These are phyloP conservation scores for Pigoraptor vietnamica DNA, from an alignment of 78 protist genomes.

Conservation along the genomic window DNA sequence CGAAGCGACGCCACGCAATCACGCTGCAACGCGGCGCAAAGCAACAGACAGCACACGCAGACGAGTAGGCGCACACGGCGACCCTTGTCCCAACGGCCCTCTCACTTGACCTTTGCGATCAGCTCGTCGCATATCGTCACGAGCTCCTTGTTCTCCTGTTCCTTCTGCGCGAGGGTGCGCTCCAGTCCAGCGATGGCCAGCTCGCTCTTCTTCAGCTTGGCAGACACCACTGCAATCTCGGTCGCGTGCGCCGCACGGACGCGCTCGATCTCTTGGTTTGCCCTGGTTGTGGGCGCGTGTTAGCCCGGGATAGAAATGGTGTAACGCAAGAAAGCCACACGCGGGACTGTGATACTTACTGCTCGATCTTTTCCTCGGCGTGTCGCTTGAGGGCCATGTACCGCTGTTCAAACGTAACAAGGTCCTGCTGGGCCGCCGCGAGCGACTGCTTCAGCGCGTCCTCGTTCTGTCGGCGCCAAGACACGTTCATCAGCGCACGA, in stretches of 20 bases:
- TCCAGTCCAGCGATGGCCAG: background rate
- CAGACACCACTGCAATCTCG: background rate
- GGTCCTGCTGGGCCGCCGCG: background rate
- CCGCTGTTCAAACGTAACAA: background rate
- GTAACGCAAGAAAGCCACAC: too few species aligned
- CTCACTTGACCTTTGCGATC: slow-evolving; percentile 1
- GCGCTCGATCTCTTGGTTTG: background rate
- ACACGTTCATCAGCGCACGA: too few species aligned
- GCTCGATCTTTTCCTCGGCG: background rate
- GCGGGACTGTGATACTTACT: background rate
- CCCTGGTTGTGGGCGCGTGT: background rate
- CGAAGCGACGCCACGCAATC: too few species aligned
- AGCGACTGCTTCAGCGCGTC: background rate
- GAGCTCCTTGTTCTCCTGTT: slow-evolving; percentile 7
- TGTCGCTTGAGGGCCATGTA: background rate
- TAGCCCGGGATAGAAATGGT: too few species aligned
- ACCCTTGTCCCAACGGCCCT: too few species aligned
- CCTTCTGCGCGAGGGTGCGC: background rate
- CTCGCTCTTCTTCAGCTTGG: slow-evolving; percentile 4
- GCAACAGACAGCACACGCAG: background rate
- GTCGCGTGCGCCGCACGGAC: background rate
- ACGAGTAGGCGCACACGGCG: background rate
- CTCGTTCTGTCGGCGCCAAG: too few species aligned
- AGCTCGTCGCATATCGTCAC: slow-evolving; percentile 2
- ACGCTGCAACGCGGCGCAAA: too few species aligned